Evolutionary conservation across 257 asterid genomes (phyloP).

Genomic region (Gentiana straminea): DNA sequence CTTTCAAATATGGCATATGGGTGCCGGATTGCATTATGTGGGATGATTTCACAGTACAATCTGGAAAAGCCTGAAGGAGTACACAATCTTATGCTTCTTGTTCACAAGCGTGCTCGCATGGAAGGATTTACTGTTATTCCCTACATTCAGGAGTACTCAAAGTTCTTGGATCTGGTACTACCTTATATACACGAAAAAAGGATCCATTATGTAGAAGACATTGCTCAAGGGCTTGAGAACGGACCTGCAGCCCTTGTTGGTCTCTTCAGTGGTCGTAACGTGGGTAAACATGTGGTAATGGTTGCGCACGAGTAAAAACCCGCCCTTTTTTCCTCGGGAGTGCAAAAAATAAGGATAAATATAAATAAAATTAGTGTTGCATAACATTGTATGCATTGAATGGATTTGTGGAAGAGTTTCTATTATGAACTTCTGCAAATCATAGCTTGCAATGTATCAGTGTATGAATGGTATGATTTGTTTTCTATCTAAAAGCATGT

Average conservation of each 20-base stretch:
- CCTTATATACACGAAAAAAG: constrained; percentile 2
- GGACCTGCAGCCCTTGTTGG: constrained; percentile 4
- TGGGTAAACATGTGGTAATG: constrained; percentile 6
- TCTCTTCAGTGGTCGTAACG: not conserved
- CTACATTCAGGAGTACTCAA: constrained; percentile 1
- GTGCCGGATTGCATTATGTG: constrained; percentile 8
- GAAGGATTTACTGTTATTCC: constrained; percentile 8
- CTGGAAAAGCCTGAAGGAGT: constrained; percentile 13
- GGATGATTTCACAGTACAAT: constrained; percentile 16
- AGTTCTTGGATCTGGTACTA: not conserved
- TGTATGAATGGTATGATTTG: no score
- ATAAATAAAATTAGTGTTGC: no score
- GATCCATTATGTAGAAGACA: constrained; percentile 9
- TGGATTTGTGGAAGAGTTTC: no score
- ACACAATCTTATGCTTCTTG: constrained; percentile 4
- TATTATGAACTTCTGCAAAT: no score
- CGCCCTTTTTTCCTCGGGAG: no score
- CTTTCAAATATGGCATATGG: constrained; percentile 8
- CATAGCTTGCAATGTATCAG: no score
- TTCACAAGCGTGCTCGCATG: constrained; percentile 8
- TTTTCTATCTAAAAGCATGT: no score
- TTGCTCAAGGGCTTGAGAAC: constrained; percentile 12
- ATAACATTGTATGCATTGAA: no score
- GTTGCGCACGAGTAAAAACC: constrained; percentile 3
- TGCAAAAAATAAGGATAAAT: no score